Evolutionary conservation across 2,329 filamentous ascomycete genomes (phyloP), one percentile per base, ranked within the genome.

Genomic region (Geoglossum cookeanum): DNA sequence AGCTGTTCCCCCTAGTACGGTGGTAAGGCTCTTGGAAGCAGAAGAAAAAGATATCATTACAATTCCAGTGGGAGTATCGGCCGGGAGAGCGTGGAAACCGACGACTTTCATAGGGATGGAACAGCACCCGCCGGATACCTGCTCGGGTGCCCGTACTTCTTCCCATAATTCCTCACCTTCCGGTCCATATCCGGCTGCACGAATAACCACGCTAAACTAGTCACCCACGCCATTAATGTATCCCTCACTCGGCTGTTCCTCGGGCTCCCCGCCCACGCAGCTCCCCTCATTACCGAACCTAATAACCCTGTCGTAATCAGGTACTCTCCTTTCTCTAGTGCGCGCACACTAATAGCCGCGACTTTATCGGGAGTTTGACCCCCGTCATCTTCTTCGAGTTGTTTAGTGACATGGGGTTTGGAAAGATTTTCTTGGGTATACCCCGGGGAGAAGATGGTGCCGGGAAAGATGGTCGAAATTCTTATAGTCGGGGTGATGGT

Each of bases 381-480:
- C 13, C 83, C 84, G 67, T 98, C 92, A n/a, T 79, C 78, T 62
- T 86, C 81, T 70, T 97, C 92, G 51, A 97, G 71, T 56, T 83
- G 75, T 62, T 81, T 77, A 2, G 90, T 95, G 55, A 96, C 76
- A 4, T 77, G 79, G 6, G 90, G 91, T 70, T 97, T 97, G 32
- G 78, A 78, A 63, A 73, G 69, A 65, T 94, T 83, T 71, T 97
- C 91, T 17, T 78, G 75, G 59, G 83, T 83, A 55, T 84, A 78
- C 0, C 90, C 89, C 0, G 87, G 83, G 4, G 79, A 83, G 13
- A 81, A 75, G 61, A 98, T 97, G 2, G 85, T 87, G 56, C 85
- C 91, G 0, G 92, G 92, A 64, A 83, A 86, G 11, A 97, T 80
- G 47, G 87, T 78, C 65, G 94, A 87, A 22, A 96, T 75, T 63